These are phyloP conservation scores for Picea engelmannii DNA, from an alignment of 83 land plant genomes.

Conservation along the genomic window DNA sequence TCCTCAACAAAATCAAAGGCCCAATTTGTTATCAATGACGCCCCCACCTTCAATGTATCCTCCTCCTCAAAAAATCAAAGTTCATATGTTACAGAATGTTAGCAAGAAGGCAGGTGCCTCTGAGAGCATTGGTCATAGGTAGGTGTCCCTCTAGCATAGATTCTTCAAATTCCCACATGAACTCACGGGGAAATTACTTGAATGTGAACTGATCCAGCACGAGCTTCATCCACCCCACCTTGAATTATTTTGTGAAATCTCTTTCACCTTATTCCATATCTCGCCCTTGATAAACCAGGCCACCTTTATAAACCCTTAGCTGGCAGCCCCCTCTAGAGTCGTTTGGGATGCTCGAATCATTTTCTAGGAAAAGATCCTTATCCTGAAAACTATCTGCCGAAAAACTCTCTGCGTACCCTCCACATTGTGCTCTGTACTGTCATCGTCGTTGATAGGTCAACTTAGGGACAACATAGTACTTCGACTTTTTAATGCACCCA, in stretches of 20 bases:
- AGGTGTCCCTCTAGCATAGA: conserved; percentile 86
- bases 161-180: conserved; percentile 73
- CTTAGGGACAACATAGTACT: too few species aligned
- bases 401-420: too few species aligned
- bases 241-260: conserved; percentile 80
- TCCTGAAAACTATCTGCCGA: too few species aligned
- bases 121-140: conserved; percentile 87
- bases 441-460: too few species aligned
- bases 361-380: too few species aligned
- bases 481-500: too few species aligned
- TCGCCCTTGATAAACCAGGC: conserved; percentile 40
- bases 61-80: conserved; percentile 36
- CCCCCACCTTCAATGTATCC: conserved; percentile 2
- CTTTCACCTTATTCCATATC: conserved; percentile 58
- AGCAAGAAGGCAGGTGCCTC: conserved; percentile 86
- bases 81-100: conserved; percentile 75
- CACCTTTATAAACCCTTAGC: too few species aligned
- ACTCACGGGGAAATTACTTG: conserved; percentile 83
- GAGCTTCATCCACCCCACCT: conserved; percentile 88
- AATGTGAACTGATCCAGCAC: conserved; percentile 66
- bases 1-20: too few species aligned
- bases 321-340: too few species aligned
- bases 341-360: too few species aligned
- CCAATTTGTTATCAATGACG: too few species aligned
- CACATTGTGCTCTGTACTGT: too few species aligned